Evolutionary conservation across 2,329 filamentous ascomycete species (phyloP), one percentile per base, ranked within the genome.

Genomic region (Talaromyces sp.): DNA sequence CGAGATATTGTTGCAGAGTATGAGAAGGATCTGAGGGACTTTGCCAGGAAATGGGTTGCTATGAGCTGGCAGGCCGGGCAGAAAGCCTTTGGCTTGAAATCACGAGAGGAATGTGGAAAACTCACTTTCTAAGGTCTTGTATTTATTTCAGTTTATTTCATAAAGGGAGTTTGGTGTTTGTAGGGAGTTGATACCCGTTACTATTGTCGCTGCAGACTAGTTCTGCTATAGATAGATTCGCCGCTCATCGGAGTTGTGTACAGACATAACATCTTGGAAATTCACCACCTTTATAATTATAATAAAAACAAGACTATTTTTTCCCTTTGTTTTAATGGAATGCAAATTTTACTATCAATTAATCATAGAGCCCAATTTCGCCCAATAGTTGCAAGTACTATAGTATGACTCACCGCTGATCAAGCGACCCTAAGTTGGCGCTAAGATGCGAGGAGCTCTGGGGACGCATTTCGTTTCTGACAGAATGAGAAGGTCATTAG

Each of bases 51-150:
- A 44, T 58, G 64, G 13, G 65, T 70, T 39, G 66, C 59, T 9
- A 3, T 64, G 30, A 70, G 68, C 39, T 70, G 67, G 67, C 32
- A 60, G 15, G 67, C 65, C 27, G 68, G 68, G 1, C 60, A 58
- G 36, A 69, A 65, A 54, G 63, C 65, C 17, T 70, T 70, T 49
- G 65, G 68, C 2, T 33, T 70, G 39, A 62, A 57, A 30, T 55
- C 66, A 8, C 47, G 61, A 8, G 67, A 69, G 15, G 59, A 69
- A 42, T 69, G 67, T 57, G 66, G 67, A 51, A 55, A 56, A 15
- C 36, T 60, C 28, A 47, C 27, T 54, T 51, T 22, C 9, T 59
- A 53, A 33, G 19, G 10, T 19, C 15, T 27, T 47, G 5, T 36
- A 27, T 28, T 2, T 25, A 27, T 33, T 27, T 51, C 8, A 55